Conservation (phyloP, 257 asterid species). For the Solanum medicagineum region DNA sequence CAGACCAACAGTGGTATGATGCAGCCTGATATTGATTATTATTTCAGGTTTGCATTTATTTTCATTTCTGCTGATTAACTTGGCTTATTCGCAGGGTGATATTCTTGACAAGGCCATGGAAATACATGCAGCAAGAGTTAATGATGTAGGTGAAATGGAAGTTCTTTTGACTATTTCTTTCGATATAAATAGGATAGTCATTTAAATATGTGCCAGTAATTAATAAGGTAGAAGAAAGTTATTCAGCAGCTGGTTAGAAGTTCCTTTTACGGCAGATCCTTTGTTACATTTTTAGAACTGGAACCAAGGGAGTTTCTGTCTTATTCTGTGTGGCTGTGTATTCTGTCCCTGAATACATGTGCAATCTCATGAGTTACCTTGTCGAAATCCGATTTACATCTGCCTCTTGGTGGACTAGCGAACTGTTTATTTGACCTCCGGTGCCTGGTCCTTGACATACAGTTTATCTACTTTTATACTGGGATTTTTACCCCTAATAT, state of each 20-base stretch:
- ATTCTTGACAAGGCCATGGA: slow-evolving; percentile 97
- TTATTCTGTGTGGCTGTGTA: not conserved
- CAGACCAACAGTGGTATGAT: slow-evolving; percentile 79
- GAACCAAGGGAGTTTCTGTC: not conserved
- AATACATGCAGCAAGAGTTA: slow-evolving; percentile 76
- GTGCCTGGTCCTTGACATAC: not conserved
- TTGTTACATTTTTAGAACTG: not conserved
- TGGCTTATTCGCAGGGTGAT: slow-evolving; percentile 60
- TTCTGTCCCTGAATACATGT: not conserved
- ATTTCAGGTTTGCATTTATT: not conserved
- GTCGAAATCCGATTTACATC: not conserved
- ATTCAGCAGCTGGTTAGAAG: not conserved
- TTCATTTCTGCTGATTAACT: not conserved
- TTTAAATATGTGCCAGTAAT: not conserved
- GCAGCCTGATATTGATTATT: not conserved
- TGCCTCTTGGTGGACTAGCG: not conserved
- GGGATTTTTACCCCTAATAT: not conserved
- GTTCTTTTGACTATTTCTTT: not conserved
- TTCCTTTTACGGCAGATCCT: not conserved
- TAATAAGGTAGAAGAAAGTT: not conserved
- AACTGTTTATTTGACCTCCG: not conserved
- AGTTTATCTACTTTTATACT: not conserved
- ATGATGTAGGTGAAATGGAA: slow-evolving; percentile 55
- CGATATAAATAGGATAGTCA: not conserved
- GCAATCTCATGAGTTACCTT: not conserved